Base-by-base conservation (phyloP, 2,329 filamentous ascomycete genomes). In the Xylariaceae sp. region DNA sequence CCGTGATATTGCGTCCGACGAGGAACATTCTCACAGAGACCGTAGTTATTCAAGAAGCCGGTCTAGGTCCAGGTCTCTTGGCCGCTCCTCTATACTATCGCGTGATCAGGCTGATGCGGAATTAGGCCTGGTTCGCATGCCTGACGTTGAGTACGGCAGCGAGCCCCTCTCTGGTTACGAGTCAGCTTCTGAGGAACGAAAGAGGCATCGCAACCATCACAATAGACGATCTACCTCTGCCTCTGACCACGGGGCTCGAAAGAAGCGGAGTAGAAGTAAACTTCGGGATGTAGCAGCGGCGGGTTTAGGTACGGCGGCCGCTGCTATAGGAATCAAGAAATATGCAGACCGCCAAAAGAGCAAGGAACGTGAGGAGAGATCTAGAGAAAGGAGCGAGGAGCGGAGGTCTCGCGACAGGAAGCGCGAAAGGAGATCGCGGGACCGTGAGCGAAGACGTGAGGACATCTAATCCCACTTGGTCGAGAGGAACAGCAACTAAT, bases 311-410 rank as follows among this genome's bases (percentile, higher is more conserved):
- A 74, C 74, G 3, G 79, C 77, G 6, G 81, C 81, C 5, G 79
- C 80, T 1, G 81, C 80, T 5, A 74, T 84, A 46, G 80, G 80
- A 0, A 71, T 84, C 45, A 83, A 82, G 59, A 77, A 81, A 56
- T 79, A 75, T 49, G 71, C 74, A 48, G 74, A 80, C 56, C 65
- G 61, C 43, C 65, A 69, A 61, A 70, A 76, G 44, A 66, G 63
- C 20, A 55, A 71, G 67, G 50, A 74, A 51, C 40, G 60, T 59
- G 47, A 33, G 5, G 45, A 56, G 27, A 59, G 61, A 39, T 65
- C 67, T 12, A 62, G 62, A 46, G 67, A 68, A 5, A 58, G 61
- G 50, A 62, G 52, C 43, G 41, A 41, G 11, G 33, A 37, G 25
- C 48, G 50, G 23, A 50, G 50, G 44, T 53, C 58, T 37, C 43